Conservation (phyloP, 176 grass and related monocot genomes). For the Triticum turgidum region DNA sequence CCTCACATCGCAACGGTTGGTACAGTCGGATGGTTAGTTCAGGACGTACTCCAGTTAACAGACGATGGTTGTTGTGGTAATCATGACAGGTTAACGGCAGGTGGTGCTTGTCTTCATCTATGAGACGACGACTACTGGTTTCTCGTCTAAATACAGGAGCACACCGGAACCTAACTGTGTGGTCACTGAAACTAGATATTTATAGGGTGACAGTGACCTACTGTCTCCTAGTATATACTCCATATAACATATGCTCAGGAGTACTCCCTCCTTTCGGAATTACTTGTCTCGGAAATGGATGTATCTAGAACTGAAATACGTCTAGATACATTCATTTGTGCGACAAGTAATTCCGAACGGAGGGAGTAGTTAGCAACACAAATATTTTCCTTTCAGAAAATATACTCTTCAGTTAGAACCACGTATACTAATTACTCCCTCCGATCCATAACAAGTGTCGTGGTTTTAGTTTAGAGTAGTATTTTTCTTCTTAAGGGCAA, state of each 20-base stretch:
- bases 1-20: not conserved
- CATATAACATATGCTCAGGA: not conserved
- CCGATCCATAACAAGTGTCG: no score
- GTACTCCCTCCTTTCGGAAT: no score
- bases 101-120: not conserved
- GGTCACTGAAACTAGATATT: not conserved
- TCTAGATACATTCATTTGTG: no score
- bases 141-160: not conserved
- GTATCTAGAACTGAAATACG: no score
- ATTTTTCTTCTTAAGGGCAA: no score
- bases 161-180: conserved; percentile 11
- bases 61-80: not conserved
- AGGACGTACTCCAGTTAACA: not conserved
- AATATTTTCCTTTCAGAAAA: not conserved
- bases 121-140: not conserved
- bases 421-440: not conserved
- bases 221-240: not conserved
- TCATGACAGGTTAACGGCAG: not conserved
- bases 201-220: conserved; percentile 19
- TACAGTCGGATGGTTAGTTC: not conserved
- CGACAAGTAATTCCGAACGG: no score
- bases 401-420: not conserved
- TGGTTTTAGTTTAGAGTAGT: no score
- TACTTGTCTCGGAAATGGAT: no score
- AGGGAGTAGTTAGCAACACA: not conserved